These are phyloP conservation scores for Solanum chilense DNA, from an alignment of 257 asterid genomes.

Conservation along the genomic window DNA sequence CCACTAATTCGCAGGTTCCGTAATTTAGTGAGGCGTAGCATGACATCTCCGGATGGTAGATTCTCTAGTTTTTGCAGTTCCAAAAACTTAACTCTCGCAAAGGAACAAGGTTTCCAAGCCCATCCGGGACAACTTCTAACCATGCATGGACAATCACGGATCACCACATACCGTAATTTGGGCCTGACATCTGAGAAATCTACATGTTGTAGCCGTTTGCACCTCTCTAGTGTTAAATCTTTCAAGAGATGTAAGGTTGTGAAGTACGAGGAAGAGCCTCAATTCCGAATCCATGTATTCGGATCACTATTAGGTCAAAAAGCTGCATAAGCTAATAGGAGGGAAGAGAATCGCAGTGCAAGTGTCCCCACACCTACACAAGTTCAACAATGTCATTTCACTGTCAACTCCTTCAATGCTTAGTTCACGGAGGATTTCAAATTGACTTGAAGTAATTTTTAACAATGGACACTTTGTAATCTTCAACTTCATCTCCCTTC, in stretches of 20 bases:
- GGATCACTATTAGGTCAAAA: not conserved
- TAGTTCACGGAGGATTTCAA: not conserved
- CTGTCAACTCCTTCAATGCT: not conserved
- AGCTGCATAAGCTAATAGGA: not conserved
- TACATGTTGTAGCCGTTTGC: not conserved
- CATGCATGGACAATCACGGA: too few species aligned
- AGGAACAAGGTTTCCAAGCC: not conserved
- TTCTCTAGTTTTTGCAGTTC: too few species aligned
- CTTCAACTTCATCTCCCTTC: not conserved
- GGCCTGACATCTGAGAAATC: not conserved
- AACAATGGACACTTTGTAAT: not conserved
- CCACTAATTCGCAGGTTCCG: too few species aligned
- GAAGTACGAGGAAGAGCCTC: not conserved
- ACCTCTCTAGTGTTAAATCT: not conserved
- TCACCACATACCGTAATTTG: not conserved
- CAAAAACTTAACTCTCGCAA: too few species aligned
- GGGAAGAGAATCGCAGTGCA: not conserved
- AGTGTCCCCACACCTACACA: not conserved
- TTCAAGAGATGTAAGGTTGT: not conserved
- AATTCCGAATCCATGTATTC: not conserved
- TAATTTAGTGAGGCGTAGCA: too few species aligned
- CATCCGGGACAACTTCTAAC: not conserved
- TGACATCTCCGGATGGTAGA: too few species aligned
- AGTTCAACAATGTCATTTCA: not conserved
- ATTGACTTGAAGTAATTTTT: not conserved